Base-by-base conservation (phyloP, 1,139 yeast genomes). In the Pichia sp. region DNA sequence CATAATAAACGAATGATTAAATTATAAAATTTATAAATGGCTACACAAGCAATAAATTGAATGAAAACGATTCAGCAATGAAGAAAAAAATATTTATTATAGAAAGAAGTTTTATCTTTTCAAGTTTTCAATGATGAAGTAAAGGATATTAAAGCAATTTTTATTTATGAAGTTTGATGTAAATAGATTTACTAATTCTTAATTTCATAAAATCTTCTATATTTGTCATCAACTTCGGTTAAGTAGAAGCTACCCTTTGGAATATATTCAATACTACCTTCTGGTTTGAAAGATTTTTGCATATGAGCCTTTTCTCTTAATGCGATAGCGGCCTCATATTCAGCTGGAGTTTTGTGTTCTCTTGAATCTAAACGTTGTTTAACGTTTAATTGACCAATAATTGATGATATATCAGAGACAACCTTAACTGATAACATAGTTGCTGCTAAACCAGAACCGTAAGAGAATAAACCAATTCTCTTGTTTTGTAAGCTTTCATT, bases 401-500 rank as follows among this genome's bases (percentile, higher is more conserved):
- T 82, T 45, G 72, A 51, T 31, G 84, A 68, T 51, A 91, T 71
- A 64, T 91, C 98, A 47, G 94, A 96, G 54, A 73, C 76, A 49
- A 93, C 85, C 49, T 70, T 76, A 51, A 80, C 78, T 27, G 95
- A 82, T 68, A 78, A 84, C 66, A 93, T 72, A 35, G 96, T 79
- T 20, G 98, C 76, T 38, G 99, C 98, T 51, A 91, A 76, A 58
- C 99, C 99, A 23, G 98, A 91, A 52, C 99, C 99, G 66, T 93
- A 93, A 21, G 98, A 91, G 72, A 89, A 93, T 54, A 89, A 63
- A 57, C 96, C 94, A 58, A 93, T 72, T 65, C 96, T 80, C 73
- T 89, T 87, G 57, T 76, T 76, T 63, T 80, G 86, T 55, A 89
- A 74, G 41, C 74, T 68, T 38, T 80, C 93, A 42, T 76, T 72